phyloP scores from a whole-genome alignment of 1,139 yeast genomes.

The Kluyveromyces sp. region DNA sequence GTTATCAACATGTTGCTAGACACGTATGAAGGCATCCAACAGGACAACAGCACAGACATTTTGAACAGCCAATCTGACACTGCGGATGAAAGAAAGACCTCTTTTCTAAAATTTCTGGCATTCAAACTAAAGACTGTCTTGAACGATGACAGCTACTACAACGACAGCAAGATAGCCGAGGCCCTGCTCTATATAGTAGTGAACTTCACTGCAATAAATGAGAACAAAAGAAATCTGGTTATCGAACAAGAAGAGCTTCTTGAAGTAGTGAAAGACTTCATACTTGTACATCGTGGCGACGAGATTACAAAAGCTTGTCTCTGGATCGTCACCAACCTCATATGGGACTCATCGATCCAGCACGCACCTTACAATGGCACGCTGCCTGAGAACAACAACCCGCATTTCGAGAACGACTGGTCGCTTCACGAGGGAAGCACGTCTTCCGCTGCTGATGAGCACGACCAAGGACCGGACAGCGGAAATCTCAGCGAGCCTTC shows the following conservation, averaged over 20 bases:
- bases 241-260: conserved; percentile 39
- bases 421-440: neutral
- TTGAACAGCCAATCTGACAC: conserved; percentile 17
- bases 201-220: conserved; percentile 51
- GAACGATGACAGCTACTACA: conserved; percentile 3
- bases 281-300: conserved; percentile 27
- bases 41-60: neutral
- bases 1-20: conserved; percentile 41
- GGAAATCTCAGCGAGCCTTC: neutral
- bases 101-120: conserved; percentile 35
- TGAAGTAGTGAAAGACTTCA: conserved; percentile 32
- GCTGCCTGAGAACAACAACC: conserved; percentile 3
- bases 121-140: conserved; percentile 29
- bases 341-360: conserved; percentile 39
- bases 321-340: conserved; percentile 53
- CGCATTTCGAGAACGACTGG: conserved; percentile 3
- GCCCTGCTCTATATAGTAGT: conserved; percentile 49
- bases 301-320: conserved; percentile 41
- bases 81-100: conserved; percentile 22
- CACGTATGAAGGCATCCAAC: conserved; percentile 15
- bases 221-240: conserved; percentile 41
- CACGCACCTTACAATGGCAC: conserved; percentile 25
- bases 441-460: neutral
- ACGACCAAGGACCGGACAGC: neutral
- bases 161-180: conserved; percentile 25